Percentiles rank a stretch among this genome's conserved stretches.
These are phyloP conservation scores for Patellifolia procumbens DNA, from an alignment of 179 eudicot genomes.

Conservation along the genomic window DNA sequence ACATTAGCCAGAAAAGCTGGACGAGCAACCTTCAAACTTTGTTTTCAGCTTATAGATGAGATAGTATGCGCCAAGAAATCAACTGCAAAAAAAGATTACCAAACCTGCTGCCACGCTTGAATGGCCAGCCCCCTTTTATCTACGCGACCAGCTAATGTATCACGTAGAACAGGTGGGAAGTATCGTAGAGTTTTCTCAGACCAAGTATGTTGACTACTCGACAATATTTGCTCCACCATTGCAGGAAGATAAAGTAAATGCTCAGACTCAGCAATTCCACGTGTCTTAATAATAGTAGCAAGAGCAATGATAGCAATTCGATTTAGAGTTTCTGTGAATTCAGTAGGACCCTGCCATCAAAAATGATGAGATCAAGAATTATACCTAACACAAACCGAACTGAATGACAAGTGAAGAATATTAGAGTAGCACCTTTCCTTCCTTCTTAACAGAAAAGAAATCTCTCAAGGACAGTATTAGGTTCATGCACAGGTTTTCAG, in stretches of 20 bases:
- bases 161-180: conserved; percentile 81
- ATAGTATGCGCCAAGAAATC: conserved; percentile 1
- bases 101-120: conserved; percentile 97
- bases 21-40: not conserved
- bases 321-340: conserved; percentile 91
- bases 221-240: conserved; percentile 87
- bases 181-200: conserved; percentile 90
- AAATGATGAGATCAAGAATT: not conserved
- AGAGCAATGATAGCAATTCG: conserved; percentile 72
- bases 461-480: conserved; percentile 78
- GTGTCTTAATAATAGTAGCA: conserved; percentile 92
- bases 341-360: conserved; percentile 79
- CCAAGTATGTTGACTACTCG: conserved; percentile 94
- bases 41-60: not conserved
- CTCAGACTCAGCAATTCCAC: conserved; percentile 92
- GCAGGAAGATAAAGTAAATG: conserved; percentile 80
- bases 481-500: conserved; percentile 96
- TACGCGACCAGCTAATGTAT: conserved; percentile 65
- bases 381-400: conserved; percentile 2
- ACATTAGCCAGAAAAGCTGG: not conserved
- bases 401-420: not conserved
- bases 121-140: conserved; percentile 79
- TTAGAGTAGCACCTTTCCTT: conserved; percentile 64
- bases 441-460: conserved; percentile 80
- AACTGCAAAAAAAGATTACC: not conserved